phyloP scores from a whole-genome alignment of 805 yeast genomes.

The Yamadazyma akitaensis region DNA sequence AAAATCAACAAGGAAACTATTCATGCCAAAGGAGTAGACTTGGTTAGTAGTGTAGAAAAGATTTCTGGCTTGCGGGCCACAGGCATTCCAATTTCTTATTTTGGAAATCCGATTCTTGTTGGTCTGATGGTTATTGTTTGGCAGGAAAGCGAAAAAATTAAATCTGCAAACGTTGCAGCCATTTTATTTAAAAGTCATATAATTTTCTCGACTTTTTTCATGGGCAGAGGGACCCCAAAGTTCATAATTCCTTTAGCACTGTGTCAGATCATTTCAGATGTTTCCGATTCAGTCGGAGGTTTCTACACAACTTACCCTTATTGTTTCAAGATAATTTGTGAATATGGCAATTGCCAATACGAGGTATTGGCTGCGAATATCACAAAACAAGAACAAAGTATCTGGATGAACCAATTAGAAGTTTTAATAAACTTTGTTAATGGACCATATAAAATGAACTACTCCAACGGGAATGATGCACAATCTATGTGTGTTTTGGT shows the following conservation, averaged over 20 bases:
- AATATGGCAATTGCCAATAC: constrained; percentile 35
- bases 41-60: background rate
- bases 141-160: constrained; percentile 21
- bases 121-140: constrained; percentile 45
- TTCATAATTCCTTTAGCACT: constrained; percentile 49
- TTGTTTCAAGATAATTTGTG: constrained; percentile 46
- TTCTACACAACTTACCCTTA: constrained; percentile 27
- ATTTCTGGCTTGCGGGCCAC: background rate
- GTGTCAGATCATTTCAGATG: constrained; percentile 21
- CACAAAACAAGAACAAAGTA: constrained; percentile 25
- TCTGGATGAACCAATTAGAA: constrained; percentile 39
- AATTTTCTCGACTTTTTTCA: constrained; percentile 25
- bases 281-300: constrained; percentile 26
- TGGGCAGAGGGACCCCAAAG: constrained; percentile 12
- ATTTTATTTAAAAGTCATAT: constrained; percentile 52
- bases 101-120: constrained; percentile 43
- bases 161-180: constrained; percentile 25
- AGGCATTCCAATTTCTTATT: constrained; percentile 10
- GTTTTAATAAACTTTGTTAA: constrained; percentile 23
- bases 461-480: constrained; percentile 6
- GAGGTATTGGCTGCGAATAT: constrained; percentile 34
- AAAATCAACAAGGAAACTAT: constrained; percentile 6
- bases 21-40: background rate
- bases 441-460: constrained; percentile 23
- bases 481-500: constrained; percentile 8